Evolutionary conservation across 2,329 filamentous ascomycete species (phyloP).

Genomic region (Ophiosphaerella narmari): DNA sequence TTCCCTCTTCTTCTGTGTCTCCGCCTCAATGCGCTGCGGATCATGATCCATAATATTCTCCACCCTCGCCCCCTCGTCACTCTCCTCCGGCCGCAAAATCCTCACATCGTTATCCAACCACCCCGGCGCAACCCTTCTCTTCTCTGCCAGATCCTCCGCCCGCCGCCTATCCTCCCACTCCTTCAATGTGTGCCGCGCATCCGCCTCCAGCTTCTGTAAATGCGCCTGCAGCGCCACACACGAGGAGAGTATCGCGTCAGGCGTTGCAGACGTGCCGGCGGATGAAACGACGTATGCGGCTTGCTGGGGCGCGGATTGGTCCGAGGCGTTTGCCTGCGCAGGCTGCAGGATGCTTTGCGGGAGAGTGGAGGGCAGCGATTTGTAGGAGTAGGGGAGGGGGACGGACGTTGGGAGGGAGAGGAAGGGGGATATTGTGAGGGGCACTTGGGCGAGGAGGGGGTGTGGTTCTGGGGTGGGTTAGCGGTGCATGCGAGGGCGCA

Average conservation of each 20-base stretch:
- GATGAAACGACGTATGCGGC: slow-evolving; percentile 73
- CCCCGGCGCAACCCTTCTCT: slow-evolving; percentile 76
- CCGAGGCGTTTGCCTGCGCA: slow-evolving; percentile 22
- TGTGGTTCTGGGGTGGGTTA: slow-evolving; percentile 60
- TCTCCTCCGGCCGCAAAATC: slow-evolving; percentile 70
- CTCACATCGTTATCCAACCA: slow-evolving; percentile 74
- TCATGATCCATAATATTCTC: slow-evolving; percentile 21
- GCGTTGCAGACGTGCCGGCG: slow-evolving; percentile 77
- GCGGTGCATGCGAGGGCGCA: not conserved
- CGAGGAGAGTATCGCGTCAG: slow-evolving; percentile 81
- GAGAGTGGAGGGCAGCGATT: slow-evolving; percentile 82
- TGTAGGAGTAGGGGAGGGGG: slow-evolving; percentile 95
- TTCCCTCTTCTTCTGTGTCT: slow-evolving; percentile 50
- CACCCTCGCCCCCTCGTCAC: slow-evolving; percentile 36
- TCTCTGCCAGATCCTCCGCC: slow-evolving; percentile 74
- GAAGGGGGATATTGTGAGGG: slow-evolving; percentile 92
- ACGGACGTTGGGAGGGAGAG: slow-evolving; percentile 86
- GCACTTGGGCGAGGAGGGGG: slow-evolving; percentile 87
- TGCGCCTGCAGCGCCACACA: slow-evolving; percentile 80
- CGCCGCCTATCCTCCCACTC: slow-evolving; percentile 71
- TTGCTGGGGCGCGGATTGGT: slow-evolving; percentile 72
- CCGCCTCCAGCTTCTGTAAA: slow-evolving; percentile 68
- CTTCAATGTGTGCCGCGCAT: slow-evolving; percentile 69
- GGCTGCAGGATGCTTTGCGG: slow-evolving; percentile 70
- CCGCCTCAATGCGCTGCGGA: slow-evolving; percentile 16